phyloP scores from a whole-genome alignment of 495 filamentous ascomycete species.

The Wilcoxina mikolae region DNA sequence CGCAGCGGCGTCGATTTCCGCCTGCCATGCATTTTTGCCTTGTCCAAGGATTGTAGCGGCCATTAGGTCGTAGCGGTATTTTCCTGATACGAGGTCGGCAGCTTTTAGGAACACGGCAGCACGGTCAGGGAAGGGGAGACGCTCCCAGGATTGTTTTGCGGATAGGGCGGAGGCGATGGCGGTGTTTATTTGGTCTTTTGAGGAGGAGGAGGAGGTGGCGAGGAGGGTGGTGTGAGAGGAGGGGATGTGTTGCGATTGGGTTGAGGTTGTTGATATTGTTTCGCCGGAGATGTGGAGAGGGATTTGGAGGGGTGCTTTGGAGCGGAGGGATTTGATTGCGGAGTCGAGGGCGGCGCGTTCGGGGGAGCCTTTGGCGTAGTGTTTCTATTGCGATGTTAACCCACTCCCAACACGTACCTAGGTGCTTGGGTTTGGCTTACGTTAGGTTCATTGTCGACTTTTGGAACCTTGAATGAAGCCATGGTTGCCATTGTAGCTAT shows the following conservation, averaged over 20 bases:
- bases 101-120: constrained; percentile 92
- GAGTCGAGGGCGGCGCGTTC: constrained; percentile 60
- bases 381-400: constrained; percentile 42
- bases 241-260: constrained; percentile 50
- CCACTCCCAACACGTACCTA: background rate
- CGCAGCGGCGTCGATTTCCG: constrained; percentile 87
- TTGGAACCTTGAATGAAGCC: constrained; percentile 75
- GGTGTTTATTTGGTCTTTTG: constrained; percentile 49
- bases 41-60: constrained; percentile 87
- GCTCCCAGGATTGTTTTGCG: constrained; percentile 69
- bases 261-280: constrained; percentile 31
- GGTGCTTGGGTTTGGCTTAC: constrained; percentile 40
- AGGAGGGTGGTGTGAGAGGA: constrained; percentile 54
- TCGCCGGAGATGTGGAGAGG: constrained; percentile 69
- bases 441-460: constrained; percentile 82
- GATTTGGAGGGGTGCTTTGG: constrained; percentile 48
- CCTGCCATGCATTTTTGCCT: constrained; percentile 93
- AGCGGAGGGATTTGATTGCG: constrained; percentile 48
- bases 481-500: constrained; percentile 33
- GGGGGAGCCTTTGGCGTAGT: constrained; percentile 66
- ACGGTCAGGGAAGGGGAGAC: constrained; percentile 68
- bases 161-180: constrained; percentile 70
- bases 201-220: constrained; percentile 66
- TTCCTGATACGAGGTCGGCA: constrained; percentile 70
- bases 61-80: constrained; percentile 88